phyloP scores from a whole-genome alignment of 148 eudicot genomes.

The Camellia japonica region DNA sequence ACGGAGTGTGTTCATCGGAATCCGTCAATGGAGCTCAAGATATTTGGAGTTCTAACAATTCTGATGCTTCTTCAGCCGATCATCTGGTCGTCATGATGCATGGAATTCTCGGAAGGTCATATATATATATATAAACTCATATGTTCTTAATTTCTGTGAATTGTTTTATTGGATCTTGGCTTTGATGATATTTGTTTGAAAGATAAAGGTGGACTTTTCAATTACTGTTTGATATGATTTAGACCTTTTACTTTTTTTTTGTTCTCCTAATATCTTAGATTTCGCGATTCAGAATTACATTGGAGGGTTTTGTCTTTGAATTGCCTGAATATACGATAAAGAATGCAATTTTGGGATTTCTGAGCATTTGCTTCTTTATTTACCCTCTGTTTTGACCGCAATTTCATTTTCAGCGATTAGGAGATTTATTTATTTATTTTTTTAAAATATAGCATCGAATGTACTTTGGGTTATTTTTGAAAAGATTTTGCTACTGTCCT shows the following conservation, averaged over 20 bases:
- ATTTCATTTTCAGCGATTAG: neutral
- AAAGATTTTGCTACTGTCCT: neutral
- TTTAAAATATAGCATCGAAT: too few species aligned
- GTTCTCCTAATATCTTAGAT: too few species aligned
- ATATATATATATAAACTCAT: too few species aligned
- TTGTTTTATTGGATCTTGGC: neutral
- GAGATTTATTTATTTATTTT: too few species aligned
- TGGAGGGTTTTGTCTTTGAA: neutral
- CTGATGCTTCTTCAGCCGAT: slow-evolving; percentile 58
- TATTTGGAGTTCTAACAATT: slow-evolving; percentile 49
- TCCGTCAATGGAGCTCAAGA: slow-evolving; percentile 65
- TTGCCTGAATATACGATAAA: neutral
- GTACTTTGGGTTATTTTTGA: too few species aligned
- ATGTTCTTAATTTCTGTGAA: too few species aligned
- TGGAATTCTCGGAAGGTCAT: slow-evolving; percentile 89
- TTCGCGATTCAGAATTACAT: neutral
- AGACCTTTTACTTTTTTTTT: too few species aligned
- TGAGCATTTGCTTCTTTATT: neutral
- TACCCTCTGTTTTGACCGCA: neutral
- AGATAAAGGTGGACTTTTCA: neutral
- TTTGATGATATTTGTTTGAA: neutral
- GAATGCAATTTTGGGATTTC: neutral
- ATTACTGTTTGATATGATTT: too few species aligned
- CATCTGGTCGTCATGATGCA: slow-evolving; percentile 95
- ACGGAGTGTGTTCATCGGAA: slow-evolving; percentile 58